Evolutionary conservation across 2,329 filamentous ascomycete genomes (phyloP).

Genomic region (Hypoxylon sp.): DNA sequence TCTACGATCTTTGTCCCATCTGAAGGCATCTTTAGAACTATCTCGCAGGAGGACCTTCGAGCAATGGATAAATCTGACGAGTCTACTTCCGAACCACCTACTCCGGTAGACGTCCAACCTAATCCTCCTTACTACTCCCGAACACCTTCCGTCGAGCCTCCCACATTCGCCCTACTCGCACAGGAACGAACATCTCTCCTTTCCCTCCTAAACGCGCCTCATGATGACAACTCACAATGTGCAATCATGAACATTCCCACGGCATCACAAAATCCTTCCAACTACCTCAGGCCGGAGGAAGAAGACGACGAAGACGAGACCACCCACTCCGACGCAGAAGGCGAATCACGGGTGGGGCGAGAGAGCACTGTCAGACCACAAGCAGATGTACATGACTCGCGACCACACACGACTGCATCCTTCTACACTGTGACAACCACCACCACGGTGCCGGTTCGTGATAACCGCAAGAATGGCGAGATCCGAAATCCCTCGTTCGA

Average conservation of each 20-base stretch:
- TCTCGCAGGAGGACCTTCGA: constrained; percentile 63
- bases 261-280: not conserved
- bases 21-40: constrained; percentile 69
- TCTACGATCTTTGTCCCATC: constrained; percentile 68
- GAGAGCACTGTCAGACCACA: constrained; percentile 1
- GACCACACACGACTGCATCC: constrained; percentile 57
- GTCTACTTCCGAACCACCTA: constrained; percentile 46
- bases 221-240: constrained; percentile 50
- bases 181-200: constrained; percentile 66
- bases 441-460: constrained; percentile 62
- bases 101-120: constrained; percentile 42
- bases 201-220: constrained; percentile 67
- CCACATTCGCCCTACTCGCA: constrained; percentile 62
- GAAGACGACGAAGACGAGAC: constrained; percentile 15
- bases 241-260: constrained; percentile 50
- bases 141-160: constrained; percentile 70
- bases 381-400: constrained; percentile 36
- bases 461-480: constrained; percentile 40
- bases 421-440: constrained; percentile 60
- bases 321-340: not conserved
- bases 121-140: constrained; percentile 59
- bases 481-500: constrained; percentile 57
- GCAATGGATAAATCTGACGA: constrained; percentile 50
- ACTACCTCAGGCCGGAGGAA: constrained; percentile 1
- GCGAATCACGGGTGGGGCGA: too few species aligned